Conservation (phyloP, 306 rosid species). For the Cyclanthera cordifolia region DNA sequence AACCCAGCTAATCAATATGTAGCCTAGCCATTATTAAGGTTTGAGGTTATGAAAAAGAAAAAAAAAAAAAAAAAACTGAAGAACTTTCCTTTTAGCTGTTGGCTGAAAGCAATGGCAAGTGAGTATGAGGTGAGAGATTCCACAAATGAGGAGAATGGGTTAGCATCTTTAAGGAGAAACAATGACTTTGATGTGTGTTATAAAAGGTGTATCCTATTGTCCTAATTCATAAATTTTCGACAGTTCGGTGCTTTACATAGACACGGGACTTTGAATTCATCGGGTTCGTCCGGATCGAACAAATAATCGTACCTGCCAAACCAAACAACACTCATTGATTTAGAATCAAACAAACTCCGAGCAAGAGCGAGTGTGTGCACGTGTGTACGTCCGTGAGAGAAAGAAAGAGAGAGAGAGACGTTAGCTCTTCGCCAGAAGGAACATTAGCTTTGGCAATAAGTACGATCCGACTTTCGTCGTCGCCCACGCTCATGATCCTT, state of each 20-base stretch:
- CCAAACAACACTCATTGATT: constrained; percentile 18
- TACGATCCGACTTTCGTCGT: constrained; percentile 85
- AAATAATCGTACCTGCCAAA: constrained; percentile 81
- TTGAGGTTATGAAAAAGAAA: constrained; percentile 9
- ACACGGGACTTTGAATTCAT: constrained; percentile 94
- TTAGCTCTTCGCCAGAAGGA: constrained; percentile 72
- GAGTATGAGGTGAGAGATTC: constrained; percentile 48
- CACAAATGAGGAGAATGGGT: constrained; percentile 38
- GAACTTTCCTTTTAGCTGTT: constrained; percentile 9
- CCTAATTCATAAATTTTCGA: constrained; percentile 93
- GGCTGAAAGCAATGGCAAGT: constrained; percentile 34
- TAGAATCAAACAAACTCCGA: not conserved
- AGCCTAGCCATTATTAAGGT: constrained; percentile 36
- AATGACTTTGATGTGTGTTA: constrained; percentile 40
- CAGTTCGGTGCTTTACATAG: constrained; percentile 91
- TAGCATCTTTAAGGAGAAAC: constrained; percentile 77
- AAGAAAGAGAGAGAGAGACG: constrained; percentile 32
- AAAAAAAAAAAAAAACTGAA: constrained; percentile 11
- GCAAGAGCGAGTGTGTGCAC: not conserved
- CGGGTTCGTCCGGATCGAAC: constrained; percentile 97
- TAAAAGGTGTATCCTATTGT: constrained; percentile 8
- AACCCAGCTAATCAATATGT: constrained; percentile 28
- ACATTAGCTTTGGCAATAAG: constrained; percentile 86
- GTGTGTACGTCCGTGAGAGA: not conserved
- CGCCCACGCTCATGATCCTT: constrained; percentile 98